Base-by-base conservation (phyloP, 495 filamentous ascomycete species). In the Neurospora sp. region DNA sequence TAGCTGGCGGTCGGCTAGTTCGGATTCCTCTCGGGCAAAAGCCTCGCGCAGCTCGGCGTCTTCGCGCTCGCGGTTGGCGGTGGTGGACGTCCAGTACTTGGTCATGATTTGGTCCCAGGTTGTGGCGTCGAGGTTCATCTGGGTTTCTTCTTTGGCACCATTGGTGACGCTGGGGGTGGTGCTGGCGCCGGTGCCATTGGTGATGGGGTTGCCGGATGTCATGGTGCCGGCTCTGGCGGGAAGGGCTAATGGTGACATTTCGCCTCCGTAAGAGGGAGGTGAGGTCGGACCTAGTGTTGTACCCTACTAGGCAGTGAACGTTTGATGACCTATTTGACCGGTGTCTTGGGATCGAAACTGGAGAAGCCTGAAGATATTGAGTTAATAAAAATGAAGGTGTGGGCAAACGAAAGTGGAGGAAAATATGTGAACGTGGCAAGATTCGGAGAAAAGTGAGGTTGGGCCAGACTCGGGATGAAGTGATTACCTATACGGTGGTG, bases 91-190 rank as follows among this genome's bases (percentile, higher is more conserved):
- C 76, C 74, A 80, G 65, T 77, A 80, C 20, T 80, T 78, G 61
- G 69, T 68, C 71, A 80, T 74, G 35, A 81, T 78, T 18, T 76
- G 70, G 22, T 77, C 73, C 79, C 78, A 81, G n/a, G 44, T 12
- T 12, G 69, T 27, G 22, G 31, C 31, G 6, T 45, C 35, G 37
- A 59, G 6, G 42, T 59, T 70, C 39, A 14, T 31, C n/a, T 65
- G 69, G 18, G 27, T 68, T 65, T n/a, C 39, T 45, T 39, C 39
- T 68, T 45, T 3, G 22, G 22, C 27, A 9, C 27, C 53, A 65
- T 65, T 65, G 53, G 53, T 65, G 27, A 18, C 3, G 53, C 6
- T 65, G 12, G 1, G 14, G 1, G 53, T 35, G 22, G 12, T 35
- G 14, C 27, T 37, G 27, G 27, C 53, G 27, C 6, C 14, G 53